Evolutionary conservation across 2,329 filamentous ascomycete species (phyloP).

Genomic region (Mycosphaerella sp.): DNA sequence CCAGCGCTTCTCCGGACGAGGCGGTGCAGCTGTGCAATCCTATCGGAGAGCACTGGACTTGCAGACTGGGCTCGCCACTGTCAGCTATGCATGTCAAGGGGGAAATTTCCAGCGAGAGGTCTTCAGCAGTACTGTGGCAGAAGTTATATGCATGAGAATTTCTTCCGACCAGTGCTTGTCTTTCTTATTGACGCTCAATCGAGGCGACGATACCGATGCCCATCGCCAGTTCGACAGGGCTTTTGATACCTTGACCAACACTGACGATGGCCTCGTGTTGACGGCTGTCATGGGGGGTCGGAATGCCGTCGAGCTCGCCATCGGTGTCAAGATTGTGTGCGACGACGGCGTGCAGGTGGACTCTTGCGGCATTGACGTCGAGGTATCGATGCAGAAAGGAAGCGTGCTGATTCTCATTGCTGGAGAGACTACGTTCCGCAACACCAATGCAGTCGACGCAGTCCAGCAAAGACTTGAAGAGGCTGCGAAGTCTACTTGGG

Average conservation of each 20-base stretch:
- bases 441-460: slow-evolving; percentile 6
- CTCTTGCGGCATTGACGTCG: not conserved
- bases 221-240: slow-evolving; percentile 1
- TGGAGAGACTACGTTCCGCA: slow-evolving; percentile 3
- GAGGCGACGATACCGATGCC: not conserved
- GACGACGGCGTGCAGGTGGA: not conserved
- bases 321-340: not conserved
- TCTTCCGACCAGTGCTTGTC: not conserved
- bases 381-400: not conserved
- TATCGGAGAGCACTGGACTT: not conserved
- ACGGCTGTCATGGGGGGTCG: not conserved
- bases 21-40: not conserved
- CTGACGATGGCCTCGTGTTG: not conserved
- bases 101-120: not conserved
- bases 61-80: not conserved
- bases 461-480: not conserved
- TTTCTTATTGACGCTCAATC: slow-evolving; percentile 1
- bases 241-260: not conserved
- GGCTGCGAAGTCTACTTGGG: not conserved
- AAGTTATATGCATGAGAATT: slow-evolving; percentile 3
- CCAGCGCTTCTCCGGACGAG: not conserved
- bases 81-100: not conserved
- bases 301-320: not conserved
- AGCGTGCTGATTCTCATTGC: not conserved
- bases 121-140: not conserved